Evolutionary conservation across 257 asterid genomes (phyloP), one percentile per base, ranked within the genome.

Genomic region (Lycium barbarum): DNA sequence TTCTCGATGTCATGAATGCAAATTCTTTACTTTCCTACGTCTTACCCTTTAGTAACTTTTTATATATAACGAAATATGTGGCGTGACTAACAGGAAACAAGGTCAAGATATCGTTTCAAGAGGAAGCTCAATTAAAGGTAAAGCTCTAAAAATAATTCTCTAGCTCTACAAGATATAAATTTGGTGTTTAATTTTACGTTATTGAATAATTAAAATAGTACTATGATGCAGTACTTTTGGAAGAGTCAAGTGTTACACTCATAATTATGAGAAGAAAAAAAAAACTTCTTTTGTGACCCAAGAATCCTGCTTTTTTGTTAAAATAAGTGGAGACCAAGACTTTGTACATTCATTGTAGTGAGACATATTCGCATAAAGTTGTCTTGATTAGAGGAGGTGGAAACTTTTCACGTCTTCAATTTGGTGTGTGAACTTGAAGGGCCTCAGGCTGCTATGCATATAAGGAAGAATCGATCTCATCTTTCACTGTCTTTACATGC

Each of bases 1-100:
- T 7, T 74, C 12, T 57, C 2, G 33, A 74, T 49, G 11, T 61
- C 45, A 59, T 81, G 67, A 80, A n/a, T 12, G 15, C 12, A 15
- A 40, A 9, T 79, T 76, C 6, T 18, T 43, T 58, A n/a, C 20
- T 45, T 81, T 62, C 3, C 47, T 20, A 10, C 2, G 22, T 82
- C 9, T 40, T 38, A 61, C 73, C 59, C 58, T 81, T 13, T 15
- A 20, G 26, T 80, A 14, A 35, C 12, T 15, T 13, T 14, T 65
- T 35, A 59, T 57, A 18, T 36, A 80, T 80, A 43, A 80, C 3
- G 54, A 80, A 59, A 26, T 81, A 49, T 49, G 62, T 74, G 62
- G 43, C 20, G 62, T 82, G 66, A 47, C n/a, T 65, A 66, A 33
- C 85, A 82, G 85, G 80, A 70, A 65, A 45, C 33, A 65, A 82